These are phyloP conservation scores for Begonia loranthoides DNA, from an alignment of 306 rosid genomes.

Conservation along the genomic window DNA sequence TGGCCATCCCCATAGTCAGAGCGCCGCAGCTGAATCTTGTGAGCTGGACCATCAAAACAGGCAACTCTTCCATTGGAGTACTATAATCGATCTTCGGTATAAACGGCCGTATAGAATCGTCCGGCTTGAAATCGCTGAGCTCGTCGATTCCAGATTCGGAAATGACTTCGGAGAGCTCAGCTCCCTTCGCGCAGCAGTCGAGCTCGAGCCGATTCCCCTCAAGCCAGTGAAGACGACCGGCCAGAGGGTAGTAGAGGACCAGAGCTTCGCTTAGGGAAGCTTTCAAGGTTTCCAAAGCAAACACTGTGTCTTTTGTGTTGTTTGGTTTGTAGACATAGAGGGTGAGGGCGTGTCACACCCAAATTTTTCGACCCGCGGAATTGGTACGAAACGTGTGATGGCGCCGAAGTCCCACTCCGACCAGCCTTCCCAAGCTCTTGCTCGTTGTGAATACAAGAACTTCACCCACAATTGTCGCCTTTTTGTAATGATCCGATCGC, in stretches of 20 bases:
- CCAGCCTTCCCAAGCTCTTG: too few species aligned
- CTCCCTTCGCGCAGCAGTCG: constrained; percentile 41
- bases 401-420: too few species aligned
- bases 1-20: constrained; percentile 13
- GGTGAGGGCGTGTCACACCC: too few species aligned
- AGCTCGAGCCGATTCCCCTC: constrained; percentile 33
- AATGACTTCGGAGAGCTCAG: constrained; percentile 32
- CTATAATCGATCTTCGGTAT: constrained; percentile 28
- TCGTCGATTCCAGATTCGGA: constrained; percentile 16
- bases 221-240: constrained; percentile 40
- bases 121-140: constrained; percentile 22
- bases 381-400: too few species aligned
- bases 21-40: constrained; percentile 46
- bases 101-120: constrained; percentile 4
- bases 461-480: too few species aligned
- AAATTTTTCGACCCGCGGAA: too few species aligned
- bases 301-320: neutral
- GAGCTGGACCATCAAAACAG: constrained; percentile 27
- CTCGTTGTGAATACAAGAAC: too few species aligned
- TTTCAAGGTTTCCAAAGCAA: neutral
- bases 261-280: constrained; percentile 30
- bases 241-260: constrained; percentile 46
- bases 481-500: too few species aligned
- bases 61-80: constrained; percentile 32
- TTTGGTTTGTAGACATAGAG: constrained; percentile 4